Conservation (phyloP, 148 eudicot genomes). For the Agrostemma githago region DNA sequence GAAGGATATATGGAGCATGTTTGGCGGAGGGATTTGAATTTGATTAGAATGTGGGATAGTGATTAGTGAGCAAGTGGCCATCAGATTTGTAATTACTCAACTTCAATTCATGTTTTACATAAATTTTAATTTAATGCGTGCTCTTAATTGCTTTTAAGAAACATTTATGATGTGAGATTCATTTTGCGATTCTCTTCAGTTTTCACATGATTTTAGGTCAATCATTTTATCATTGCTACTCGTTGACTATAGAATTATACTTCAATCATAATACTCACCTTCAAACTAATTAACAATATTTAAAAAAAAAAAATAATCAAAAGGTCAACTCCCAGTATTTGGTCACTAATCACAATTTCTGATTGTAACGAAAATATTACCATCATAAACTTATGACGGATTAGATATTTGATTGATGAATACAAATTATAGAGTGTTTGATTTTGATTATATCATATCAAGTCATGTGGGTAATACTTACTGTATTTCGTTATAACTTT, state of each 20-base stretch:
- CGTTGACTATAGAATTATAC: neutral
- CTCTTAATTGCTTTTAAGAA: slow-evolving; percentile 3
- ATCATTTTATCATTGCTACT: neutral
- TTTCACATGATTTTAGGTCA: slow-evolving; percentile 14
- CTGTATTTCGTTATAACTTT: too few species aligned
- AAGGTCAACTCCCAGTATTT: neutral
- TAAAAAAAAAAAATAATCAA: too few species aligned
- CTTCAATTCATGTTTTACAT: neutral
- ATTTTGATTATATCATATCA: too few species aligned
- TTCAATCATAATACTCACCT: neutral
- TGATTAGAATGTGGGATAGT: neutral
- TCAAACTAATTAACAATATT: too few species aligned
- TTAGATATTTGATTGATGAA: too few species aligned
- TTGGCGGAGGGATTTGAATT: slow-evolving; percentile 13
- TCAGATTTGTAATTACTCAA: slow-evolving; percentile 7
- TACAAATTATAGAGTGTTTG: too few species aligned
- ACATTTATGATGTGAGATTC: slow-evolving; percentile 9
- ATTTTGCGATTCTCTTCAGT: slow-evolving; percentile 7
- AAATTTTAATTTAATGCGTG: neutral
- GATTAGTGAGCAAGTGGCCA: neutral
- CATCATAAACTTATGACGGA: too few species aligned
- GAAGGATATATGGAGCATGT: slow-evolving; percentile 25
- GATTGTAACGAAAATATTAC: too few species aligned
- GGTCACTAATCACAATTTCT: too few species aligned
- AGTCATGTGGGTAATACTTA: too few species aligned